Base-by-base conservation (phyloP, 331 rosid genomes). In the Prunus yedoensis region DNA sequence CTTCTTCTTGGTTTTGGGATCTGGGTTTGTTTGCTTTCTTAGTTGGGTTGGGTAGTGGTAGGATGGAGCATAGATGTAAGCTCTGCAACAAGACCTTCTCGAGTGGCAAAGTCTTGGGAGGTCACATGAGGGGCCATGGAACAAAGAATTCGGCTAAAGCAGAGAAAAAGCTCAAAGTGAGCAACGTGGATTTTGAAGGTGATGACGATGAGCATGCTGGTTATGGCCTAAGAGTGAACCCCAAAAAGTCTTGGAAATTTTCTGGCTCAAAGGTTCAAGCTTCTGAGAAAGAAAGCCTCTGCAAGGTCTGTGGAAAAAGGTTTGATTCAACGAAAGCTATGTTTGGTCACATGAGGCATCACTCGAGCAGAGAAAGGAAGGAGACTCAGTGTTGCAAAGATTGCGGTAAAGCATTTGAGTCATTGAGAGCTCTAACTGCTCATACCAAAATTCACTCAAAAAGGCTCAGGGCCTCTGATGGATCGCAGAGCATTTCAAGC, bases 291-390 rank as follows among this genome's bases (percentile, higher is more conserved):
- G 49, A 61, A 35, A 6, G 3, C 41, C 17, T 32, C 68, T 32
- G 68, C 84, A 74, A 70, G 28, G 58, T 83, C 14, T 88, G 89
- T 56, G 86, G 82, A 21, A 85, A 81, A 59, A 67, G 30, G 50
- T 88, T 88, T 66, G 82, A 79, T 5, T 69, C 86, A 4, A 32
- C 63, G 68, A 81, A 71, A 43, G 88, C 86, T 13, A 45, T 88
- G 38, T 85, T 81, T 56, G 91, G 91, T n/a, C 91, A 88, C 43
- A 81, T 85, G 91, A 81, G 86, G 70, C 85, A 80, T 69, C 91
- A 85, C 71, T 76, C 86, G 0, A 81, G 82, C 3, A 77, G 50
- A 58, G 23, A 70, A 25, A 83, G 68, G 81, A 77, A 65, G 32
- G 71, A 51, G 20, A 25, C 78, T 30, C 57, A 61, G 70, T 28